Evolutionary conservation across 2,329 filamentous ascomycete species (phyloP), one percentile per base, ranked within the genome.

Genomic region (Helotiales sp.): DNA sequence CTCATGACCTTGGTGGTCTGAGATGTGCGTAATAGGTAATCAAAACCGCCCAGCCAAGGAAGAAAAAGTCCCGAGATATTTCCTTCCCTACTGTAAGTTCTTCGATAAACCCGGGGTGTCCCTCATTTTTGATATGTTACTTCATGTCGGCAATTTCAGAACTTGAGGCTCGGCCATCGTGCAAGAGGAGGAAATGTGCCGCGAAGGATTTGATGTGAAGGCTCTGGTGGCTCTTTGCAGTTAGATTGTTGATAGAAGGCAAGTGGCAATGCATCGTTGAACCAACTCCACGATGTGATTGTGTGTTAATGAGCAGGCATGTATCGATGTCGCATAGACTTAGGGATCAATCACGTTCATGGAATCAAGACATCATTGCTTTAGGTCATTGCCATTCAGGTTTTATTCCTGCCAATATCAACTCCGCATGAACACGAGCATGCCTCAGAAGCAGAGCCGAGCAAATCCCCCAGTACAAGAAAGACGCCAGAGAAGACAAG

Each of bases 371-470:
- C 30, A 55, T 34, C n/a, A 55, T 55, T 34, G 30, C 60, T 26
- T 62, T 52, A 45, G 34, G 43, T 66, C 32, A 55, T 50, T 57
- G 32, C 40, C 63, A 64, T 64, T 62, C 66, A 66, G 55, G 52
- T 54, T 58, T 54, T 49, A 47, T 45, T 65, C 50, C 45, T 61
- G 45, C 58, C 61, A 13, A 40, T 32, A 20, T 63, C 55, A 73
- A 69, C 68, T 71, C 68, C 65, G 69, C 69, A 66, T 71, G 61
- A 71, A 66, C 47, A 30, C 34, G 43, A 67, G 49, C 62, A 62
- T 61, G 45, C 24, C 22, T 32, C 45, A 68, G 65, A 63, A 66
- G 61, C 60, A 63, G 66, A 63, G 59, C 60, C 40, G 64, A 66
- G 61, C 67, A 62, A 63, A 69, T 65, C 62, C 60, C 40, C 64